These are phyloP conservation scores for Lizonia empirigonia DNA, from an alignment of 2,329 filamentous ascomycete species.

Conservation along the genomic window DNA sequence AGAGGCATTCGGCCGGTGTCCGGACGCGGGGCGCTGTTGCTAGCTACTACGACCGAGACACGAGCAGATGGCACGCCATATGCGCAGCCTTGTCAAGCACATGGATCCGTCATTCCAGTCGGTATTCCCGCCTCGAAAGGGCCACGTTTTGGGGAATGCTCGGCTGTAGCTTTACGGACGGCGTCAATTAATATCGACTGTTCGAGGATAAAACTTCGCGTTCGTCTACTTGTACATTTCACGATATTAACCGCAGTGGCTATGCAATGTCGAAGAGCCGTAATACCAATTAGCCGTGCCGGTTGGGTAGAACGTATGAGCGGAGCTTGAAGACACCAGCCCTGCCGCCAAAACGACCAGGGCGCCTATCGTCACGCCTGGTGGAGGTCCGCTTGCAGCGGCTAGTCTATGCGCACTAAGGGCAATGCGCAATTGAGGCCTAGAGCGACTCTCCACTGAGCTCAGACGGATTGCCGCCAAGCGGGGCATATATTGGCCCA, in stretches of 20 bases:
- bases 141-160: slow-evolving; percentile 18
- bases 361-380: slow-evolving; percentile 44
- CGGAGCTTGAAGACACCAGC: slow-evolving; percentile 36
- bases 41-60: slow-evolving; percentile 19
- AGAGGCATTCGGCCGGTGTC: slow-evolving; percentile 22
- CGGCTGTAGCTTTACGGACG: slow-evolving; percentile 15
- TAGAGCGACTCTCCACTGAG: slow-evolving; percentile 43
- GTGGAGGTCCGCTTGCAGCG: slow-evolving; percentile 45
- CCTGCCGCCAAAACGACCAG: slow-evolving; percentile 33
- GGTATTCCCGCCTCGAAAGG: slow-evolving; percentile 16
- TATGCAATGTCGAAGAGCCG: slow-evolving; percentile 28
- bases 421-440: slow-evolving; percentile 43
- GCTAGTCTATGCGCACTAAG: slow-evolving; percentile 40
- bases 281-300: slow-evolving; percentile 46
- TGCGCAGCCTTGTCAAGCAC: slow-evolving; percentile 23
- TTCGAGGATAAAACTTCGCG: background rate
- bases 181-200: slow-evolving; percentile 11
- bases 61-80: slow-evolving; percentile 22
- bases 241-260: slow-evolving; percentile 19
- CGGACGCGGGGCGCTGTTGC: slow-evolving; percentile 25
- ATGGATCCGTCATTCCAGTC: slow-evolving; percentile 20
- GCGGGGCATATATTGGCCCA: slow-evolving; percentile 45
- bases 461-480: slow-evolving; percentile 48
- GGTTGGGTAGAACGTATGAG: slow-evolving; percentile 22
- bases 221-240: slow-evolving; percentile 1